Base-by-base conservation (phyloP, 208 protist species). In the Trypanosoma avium region DNA sequence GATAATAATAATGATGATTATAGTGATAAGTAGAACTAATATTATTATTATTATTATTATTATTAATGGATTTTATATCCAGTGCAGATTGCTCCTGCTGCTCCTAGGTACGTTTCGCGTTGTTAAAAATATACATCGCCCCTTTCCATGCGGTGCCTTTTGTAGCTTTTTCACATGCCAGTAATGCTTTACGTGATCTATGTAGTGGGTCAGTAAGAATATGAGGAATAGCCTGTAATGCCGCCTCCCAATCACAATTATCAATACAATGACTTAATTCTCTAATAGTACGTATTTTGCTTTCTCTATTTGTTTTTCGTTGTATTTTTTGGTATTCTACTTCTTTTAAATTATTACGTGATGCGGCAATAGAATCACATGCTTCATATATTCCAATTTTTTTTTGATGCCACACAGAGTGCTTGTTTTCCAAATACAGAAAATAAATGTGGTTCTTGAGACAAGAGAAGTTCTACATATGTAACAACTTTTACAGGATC, bases 221-320 rank as follows among this genome's bases (percentile, higher is more conserved):
- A 19, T 30, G 53, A 13, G 68, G 65, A 53, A 77, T 67, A 10
- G 45, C 52, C 9, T 26, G 46, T 58, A 93, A 43, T 8, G 86
- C 80, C 8, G 57, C 26, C 17, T 33, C 73, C 86, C 86, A 92
- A 53, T 89, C 75, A 19, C 82, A 68, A 7, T 21, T 24, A 53
- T 79, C 68, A 42, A 83, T 87, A 29, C 60, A 68, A 5, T n/a
- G 35, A 49, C 86, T 69, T 40, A 92, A 57, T 21, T 73, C 60
- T 3, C 42, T 50, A 27, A 65, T 21, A 21, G 21, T 58, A 48
- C 12, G 45, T 15, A 52, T 19, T 15, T 56, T 7, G 38, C 26
- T 48, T 32, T 36, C 36, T 0, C 3, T 24, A 19, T 17, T n/a
- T 29, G 22, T 32, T 40, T 22, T n/a, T 29, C 2, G 7, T 42